Base-by-base conservation (phyloP, 2,329 filamentous ascomycete genomes). In the Nigrospora oryzae region DNA sequence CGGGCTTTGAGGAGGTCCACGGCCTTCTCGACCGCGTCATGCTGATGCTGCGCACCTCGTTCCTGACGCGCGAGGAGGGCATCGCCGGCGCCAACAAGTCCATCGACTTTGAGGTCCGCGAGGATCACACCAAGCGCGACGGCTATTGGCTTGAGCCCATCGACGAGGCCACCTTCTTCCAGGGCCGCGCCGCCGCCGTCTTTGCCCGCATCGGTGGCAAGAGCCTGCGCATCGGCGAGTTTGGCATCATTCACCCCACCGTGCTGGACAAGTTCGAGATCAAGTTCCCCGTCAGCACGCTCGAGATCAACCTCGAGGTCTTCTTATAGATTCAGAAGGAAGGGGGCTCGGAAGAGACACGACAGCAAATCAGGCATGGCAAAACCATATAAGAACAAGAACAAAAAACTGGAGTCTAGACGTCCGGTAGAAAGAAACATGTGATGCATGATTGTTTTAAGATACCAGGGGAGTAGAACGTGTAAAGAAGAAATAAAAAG, bases 81-180 rank as follows among this genome's bases (percentile, higher is more conserved):
- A 64, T 86, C 28, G 49, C 60, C 32, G 55, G 66, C 37, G 56
- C 66, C 41, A 65, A 66, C 33, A 72, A 75, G 62, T 69, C 65
- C 46, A 52, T 74, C 44, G 71, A 76, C 50, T 75, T 75, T 53
- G 68, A 77, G 50, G 69, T 78, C 19, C 70, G 62, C 54, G 66
- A 71, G 53, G 68, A 79, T 60, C 68, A 74, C 49, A 69, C 70
- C 45, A 75, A 81, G 54, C 73, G 79, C 38, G 76, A 88, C 56
- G 83, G 84, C 16, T 98, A 98, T 71, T 97, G 88, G 86, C 93
- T 97, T 56, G 84, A 95, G 67, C 89, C 95, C 67, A 79, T 95
- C 49, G 79, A 95, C 56, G 88, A 96, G 60, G 75, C 86, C 2
- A 96, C 90, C 36, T 98, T 95, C 74, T 91, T 98, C 69, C 73